Evolutionary conservation across 306 rosid genomes (phyloP).

Genomic region (Macrotyloma uniflorum): DNA sequence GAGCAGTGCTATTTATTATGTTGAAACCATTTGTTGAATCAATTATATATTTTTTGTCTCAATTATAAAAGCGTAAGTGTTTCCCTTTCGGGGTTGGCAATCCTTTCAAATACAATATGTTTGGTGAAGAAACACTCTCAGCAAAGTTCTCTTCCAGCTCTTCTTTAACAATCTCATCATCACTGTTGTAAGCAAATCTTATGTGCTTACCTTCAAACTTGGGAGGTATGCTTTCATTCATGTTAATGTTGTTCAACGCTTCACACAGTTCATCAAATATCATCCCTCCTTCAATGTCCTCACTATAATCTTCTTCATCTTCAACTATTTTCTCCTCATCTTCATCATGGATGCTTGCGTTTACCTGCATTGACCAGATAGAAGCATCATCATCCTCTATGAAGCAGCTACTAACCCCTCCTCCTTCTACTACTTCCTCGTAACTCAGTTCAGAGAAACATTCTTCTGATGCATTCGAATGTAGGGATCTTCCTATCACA

Average conservation of each 20-base stretch:
- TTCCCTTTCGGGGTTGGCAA: conserved; percentile 82
- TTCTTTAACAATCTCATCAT: conserved; percentile 68
- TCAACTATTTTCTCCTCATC: conserved; percentile 47
- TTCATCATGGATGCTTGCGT: conserved; percentile 58
- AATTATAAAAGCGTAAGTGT: conserved; percentile 68
- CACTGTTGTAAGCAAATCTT: conserved; percentile 72
- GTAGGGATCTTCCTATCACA: conserved; percentile 57
- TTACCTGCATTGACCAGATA: conserved; percentile 81
- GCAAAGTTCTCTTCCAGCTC: conserved; percentile 30
- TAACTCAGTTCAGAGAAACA: conserved; percentile 59
- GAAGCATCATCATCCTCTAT: conserved; percentile 72
- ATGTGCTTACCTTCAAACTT: conserved; percentile 75
- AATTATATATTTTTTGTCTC: neutral
- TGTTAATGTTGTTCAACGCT: conserved; percentile 58
- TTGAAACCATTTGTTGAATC: conserved; percentile 18
- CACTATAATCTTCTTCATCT: conserved; percentile 20
- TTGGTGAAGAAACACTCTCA: conserved; percentile 36
- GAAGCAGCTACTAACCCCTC: neutral
- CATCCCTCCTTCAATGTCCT: conserved; percentile 28
- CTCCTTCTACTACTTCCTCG: conserved; percentile 32
- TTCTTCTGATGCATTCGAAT: conserved; percentile 49
- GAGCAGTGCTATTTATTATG: neutral
- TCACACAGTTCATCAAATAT: no score
- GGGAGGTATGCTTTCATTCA: conserved; percentile 49
- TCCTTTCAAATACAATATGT: conserved; percentile 62